These are phyloP conservation scores for Ballota nigra DNA, from an alignment of 257 asterid genomes.

Conservation along the genomic window DNA sequence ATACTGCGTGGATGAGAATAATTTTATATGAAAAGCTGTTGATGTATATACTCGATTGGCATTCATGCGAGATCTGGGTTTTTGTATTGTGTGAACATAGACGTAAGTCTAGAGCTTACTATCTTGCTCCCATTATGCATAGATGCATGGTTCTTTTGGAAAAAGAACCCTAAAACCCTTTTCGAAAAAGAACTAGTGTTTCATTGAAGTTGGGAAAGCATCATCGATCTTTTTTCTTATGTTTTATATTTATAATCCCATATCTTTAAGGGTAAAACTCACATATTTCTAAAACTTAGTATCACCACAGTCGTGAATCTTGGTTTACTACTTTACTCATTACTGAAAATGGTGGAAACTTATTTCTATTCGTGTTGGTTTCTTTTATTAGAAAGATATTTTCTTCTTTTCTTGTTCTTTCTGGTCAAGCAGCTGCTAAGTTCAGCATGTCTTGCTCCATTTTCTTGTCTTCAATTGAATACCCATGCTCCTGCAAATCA, in stretches of 20 bases:
- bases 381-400: neutral
- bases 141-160: neutral
- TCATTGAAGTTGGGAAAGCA: neutral
- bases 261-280: neutral
- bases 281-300: neutral
- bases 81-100: neutral
- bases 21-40: neutral
- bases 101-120: neutral
- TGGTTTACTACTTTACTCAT: conserved; percentile 5
- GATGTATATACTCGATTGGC: conserved; percentile 3
- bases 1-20: neutral
- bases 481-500: neutral
- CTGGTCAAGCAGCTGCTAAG: neutral
- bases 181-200: neutral
- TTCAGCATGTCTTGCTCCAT: neutral
- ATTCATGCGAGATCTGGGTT: neutral
- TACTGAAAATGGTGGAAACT: neutral
- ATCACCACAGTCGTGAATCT: neutral
- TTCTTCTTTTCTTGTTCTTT: neutral
- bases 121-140: neutral
- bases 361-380: neutral
- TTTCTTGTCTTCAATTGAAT: neutral
- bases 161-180: too few species aligned
- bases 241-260: neutral
- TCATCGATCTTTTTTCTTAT: neutral